Evolutionary conservation across 179 eudicot genomes (phyloP), one percentile per base, ranked within the genome.

Genomic region (Patellifolia procumbens): DNA sequence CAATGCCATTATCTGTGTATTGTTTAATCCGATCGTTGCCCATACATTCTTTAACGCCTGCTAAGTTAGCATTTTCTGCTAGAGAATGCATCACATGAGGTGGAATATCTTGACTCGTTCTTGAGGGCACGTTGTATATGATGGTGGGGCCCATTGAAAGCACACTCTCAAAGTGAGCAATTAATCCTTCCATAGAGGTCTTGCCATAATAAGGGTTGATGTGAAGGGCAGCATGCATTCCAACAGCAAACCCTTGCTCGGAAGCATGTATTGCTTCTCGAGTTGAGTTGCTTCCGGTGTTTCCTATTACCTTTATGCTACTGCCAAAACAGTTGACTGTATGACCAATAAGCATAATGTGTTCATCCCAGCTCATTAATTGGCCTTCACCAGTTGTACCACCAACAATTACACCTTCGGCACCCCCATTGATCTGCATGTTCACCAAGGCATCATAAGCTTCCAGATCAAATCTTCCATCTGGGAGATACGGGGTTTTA

Each of bases 181-280:
- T 78, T 83, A 93, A 59, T 26, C 97, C 98, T 39, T 90, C 90
- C 62, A 87, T 74, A 12, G 98, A 93, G 42, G 98, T 93, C 79
- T 93, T 93, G 4, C 98, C 98, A 7, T 93, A 93, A 81, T 93
- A 93, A 26, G 98, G 98, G 67, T 93, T 93, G 77, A 93, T 91
- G 86, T 93, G 98, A 65, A 93, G 89, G 61, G 98, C 98, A n/a
- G 97, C 98, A 39, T 91, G 97, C 97, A 92, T 92, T 72, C 97
- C 97, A 9, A 92, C 97, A 7, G 91, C 94, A 78, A 92, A 92
- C 35, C 97, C 97, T 77, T 92, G 97, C 69, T 92, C 97, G 2
- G 92, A 85, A 5, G 97, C 97, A 68, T 92, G 97, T 74, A 92
- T 87, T 17, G 97, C 97, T 86, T 92, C 96, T 76, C 96, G 76